Percentiles rank a stretch among this genome's conserved stretches.
phyloP scores from a whole-genome alignment of 1,139 yeast species.

The Nakaseomyces delphensis region DNA sequence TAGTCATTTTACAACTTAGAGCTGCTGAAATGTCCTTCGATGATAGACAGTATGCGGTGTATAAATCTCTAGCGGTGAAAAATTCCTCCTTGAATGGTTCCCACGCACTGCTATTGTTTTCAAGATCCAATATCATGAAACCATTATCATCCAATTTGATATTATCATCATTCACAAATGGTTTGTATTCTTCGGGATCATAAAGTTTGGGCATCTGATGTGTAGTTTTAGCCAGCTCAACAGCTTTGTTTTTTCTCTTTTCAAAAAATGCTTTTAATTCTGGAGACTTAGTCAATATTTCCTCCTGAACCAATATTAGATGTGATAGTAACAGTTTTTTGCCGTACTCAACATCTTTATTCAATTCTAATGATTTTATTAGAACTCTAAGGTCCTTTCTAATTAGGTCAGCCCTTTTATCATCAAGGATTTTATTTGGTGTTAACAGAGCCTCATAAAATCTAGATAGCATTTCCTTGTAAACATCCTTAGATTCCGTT shows the following conservation, averaged over 20 bases:
- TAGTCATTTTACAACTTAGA: constrained; percentile 51
- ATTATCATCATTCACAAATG: constrained; percentile 26
- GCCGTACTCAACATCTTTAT: constrained; percentile 44
- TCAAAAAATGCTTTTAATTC: constrained; percentile 29
- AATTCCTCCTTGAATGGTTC: constrained; percentile 68
- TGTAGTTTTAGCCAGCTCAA: constrained; percentile 14
- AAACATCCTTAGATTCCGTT: constrained; percentile 56
- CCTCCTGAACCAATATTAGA: constrained; percentile 56
- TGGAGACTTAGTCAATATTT: constrained; percentile 36
- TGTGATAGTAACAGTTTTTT: constrained; percentile 58
- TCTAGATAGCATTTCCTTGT: constrained; percentile 57
- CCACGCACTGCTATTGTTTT: constrained; percentile 44
- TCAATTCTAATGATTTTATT: constrained; percentile 55
- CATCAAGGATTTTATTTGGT: constrained; percentile 31
- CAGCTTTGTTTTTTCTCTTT: constrained; percentile 22
- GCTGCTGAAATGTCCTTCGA: constrained; percentile 62
- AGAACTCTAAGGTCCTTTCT: constrained; percentile 67
- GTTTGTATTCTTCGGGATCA: constrained; percentile 19
- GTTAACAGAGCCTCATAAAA: constrained; percentile 49
- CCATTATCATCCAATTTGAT: constrained; percentile 29
- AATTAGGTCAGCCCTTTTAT: constrained; percentile 47
- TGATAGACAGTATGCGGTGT: constrained; percentile 57
- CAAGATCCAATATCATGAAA: constrained; percentile 27
- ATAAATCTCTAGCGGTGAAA: constrained; percentile 62
- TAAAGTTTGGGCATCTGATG: constrained; percentile 7